Evolutionary conservation across 129 eudicot genomes (phyloP).

Genomic region (Lactuca sativa): DNA sequence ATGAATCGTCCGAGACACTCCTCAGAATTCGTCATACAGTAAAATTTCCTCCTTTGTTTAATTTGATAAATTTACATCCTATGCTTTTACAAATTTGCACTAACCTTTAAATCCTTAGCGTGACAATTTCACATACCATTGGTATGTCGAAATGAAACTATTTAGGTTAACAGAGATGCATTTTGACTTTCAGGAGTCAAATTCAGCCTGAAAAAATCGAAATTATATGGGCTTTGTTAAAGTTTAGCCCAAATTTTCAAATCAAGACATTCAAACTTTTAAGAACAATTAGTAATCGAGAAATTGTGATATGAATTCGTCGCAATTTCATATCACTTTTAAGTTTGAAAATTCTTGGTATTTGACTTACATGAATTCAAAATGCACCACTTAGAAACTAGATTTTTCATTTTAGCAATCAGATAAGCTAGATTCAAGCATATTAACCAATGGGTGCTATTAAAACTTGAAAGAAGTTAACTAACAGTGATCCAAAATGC

Average conservation of each 20-base stretch:
- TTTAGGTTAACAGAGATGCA: conserved; percentile 9
- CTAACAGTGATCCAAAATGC: background rate
- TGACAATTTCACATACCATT: background rate
- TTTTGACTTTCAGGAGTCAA: conserved; percentile 23
- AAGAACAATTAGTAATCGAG: conserved; percentile 2
- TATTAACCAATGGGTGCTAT: background rate
- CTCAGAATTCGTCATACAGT: conserved; percentile 94
- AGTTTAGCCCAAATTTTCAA: background rate
- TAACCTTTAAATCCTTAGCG: background rate
- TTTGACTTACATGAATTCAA: conserved; percentile 1
- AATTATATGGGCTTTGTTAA: conserved; percentile 14
- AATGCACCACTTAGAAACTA: background rate
- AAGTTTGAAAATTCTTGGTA: background rate
- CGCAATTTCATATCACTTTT: background rate
- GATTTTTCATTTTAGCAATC: background rate
- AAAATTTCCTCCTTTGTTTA: conserved; percentile 3
- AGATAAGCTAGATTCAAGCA: no score
- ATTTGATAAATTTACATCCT: background rate
- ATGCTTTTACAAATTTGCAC: background rate
- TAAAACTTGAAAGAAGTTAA: background rate
- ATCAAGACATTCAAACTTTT: background rate
- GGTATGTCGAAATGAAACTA: background rate
- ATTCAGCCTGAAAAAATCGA: background rate
- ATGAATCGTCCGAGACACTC: conserved; percentile 70
- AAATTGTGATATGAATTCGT: background rate